Evolutionary conservation across 202 grass and related monocot genomes (phyloP).

Genomic region (Panicum hallii): DNA sequence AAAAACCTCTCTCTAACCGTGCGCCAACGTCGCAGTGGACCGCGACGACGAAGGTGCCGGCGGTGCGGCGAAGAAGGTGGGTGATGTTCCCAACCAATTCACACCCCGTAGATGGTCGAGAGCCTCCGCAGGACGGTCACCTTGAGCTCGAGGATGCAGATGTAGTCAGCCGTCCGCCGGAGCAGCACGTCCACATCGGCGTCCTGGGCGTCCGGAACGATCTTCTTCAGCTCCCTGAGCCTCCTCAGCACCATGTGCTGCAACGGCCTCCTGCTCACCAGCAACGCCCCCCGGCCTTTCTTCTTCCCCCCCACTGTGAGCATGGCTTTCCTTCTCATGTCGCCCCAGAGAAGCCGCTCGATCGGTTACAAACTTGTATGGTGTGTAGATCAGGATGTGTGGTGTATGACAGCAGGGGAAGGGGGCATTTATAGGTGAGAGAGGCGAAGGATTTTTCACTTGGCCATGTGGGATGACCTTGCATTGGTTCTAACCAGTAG

Average conservation of each 20-base stretch:
- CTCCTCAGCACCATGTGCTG: constrained; percentile 64
- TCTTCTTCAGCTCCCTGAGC: constrained; percentile 75
- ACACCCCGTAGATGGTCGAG: constrained; percentile 50
- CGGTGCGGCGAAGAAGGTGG: not conserved
- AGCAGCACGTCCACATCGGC: constrained; percentile 52
- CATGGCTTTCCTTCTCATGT: constrained; percentile 58
- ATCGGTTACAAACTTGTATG: constrained; percentile 7
- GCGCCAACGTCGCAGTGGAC: not conserved
- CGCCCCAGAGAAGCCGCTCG: constrained; percentile 11
- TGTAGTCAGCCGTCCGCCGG: constrained; percentile 61
- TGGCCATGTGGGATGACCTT: constrained; percentile 45
- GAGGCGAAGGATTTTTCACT: constrained; percentile 43
- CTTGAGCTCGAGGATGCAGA: constrained; percentile 72
- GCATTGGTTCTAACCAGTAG: constrained; percentile 50
- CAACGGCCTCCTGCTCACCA: constrained; percentile 45
- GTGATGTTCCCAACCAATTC: not conserved
- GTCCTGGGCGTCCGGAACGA: constrained; percentile 56
- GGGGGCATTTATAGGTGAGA: constrained; percentile 56
- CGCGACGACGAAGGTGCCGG: not conserved
- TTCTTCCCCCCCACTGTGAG: constrained; percentile 52
- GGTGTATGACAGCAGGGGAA: not conserved
- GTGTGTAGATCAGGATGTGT: constrained; percentile 32
- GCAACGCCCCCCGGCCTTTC: constrained; percentile 21
- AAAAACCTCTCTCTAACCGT: constrained; percentile 40
- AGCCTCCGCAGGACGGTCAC: constrained; percentile 58